phyloP scores from a whole-genome alignment of 2,329 filamentous ascomycete genomes.

The Paraconiothyrium sp. region DNA sequence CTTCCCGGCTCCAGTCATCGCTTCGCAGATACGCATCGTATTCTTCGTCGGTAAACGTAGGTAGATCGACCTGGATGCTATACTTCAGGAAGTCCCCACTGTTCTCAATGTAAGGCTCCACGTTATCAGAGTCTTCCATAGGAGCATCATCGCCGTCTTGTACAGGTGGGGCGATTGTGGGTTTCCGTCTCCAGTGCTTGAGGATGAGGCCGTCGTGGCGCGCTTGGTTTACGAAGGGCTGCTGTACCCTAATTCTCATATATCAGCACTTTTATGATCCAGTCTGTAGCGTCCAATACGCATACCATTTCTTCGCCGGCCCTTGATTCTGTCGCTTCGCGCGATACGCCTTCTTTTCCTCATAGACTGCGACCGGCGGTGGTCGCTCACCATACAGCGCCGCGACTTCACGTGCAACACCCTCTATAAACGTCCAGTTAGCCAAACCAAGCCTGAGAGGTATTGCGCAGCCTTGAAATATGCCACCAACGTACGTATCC shows the following conservation, averaged over 20 bases:
- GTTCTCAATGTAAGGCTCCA: conserved; percentile 52
- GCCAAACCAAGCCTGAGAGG: conserved; percentile 14
- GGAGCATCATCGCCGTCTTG: conserved; percentile 42
- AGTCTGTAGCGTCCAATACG: background rate
- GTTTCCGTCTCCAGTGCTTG: conserved; percentile 81
- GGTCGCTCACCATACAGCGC: conserved; percentile 53
- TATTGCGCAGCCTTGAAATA: background rate
- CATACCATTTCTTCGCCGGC: conserved; percentile 51
- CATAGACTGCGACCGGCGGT: conserved; percentile 52
- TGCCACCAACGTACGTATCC: conserved; percentile 57
- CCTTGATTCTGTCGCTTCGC: conserved; percentile 51
- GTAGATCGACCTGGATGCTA: conserved; percentile 81
- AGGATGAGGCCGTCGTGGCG: conserved; percentile 76
- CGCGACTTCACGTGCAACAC: conserved; percentile 53
- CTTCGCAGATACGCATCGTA: conserved; percentile 79
- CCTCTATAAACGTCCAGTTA: conserved; percentile 42
- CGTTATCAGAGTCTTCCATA: conserved; percentile 48
- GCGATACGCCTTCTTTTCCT: conserved; percentile 52
- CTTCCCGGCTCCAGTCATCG: conserved; percentile 86
- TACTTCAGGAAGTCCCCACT: conserved; percentile 80
- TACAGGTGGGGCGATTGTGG: conserved; percentile 40
- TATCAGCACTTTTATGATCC: conserved; percentile 22
- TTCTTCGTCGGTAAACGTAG: conserved; percentile 85
- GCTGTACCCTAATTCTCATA: conserved; percentile 39
- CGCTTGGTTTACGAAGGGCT: conserved; percentile 79